Conservation (phyloP, 805 yeast genomes). For the Hanseniaspora nectarophila region DNA sequence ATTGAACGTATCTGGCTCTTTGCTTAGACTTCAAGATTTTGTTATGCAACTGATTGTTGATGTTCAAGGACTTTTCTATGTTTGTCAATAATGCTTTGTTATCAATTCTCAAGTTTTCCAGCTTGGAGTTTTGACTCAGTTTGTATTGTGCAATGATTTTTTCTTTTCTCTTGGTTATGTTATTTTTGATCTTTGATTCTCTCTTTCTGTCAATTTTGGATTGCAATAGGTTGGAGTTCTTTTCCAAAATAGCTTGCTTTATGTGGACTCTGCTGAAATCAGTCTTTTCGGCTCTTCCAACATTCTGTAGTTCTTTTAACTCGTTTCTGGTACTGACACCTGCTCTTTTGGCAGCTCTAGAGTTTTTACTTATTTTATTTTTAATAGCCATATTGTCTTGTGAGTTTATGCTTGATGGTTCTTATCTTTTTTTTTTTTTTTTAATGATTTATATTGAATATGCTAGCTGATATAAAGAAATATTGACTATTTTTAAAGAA, state of each 20-base stretch:
- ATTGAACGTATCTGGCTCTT: slow-evolving; percentile 51
- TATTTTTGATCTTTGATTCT: slow-evolving; percentile 13
- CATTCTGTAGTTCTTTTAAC: slow-evolving; percentile 37
- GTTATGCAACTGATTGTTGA: slow-evolving; percentile 45
- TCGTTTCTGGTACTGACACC: slow-evolving; percentile 21
- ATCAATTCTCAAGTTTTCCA: slow-evolving; percentile 27
- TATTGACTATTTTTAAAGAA: background rate
- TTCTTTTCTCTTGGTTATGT: slow-evolving; percentile 22
- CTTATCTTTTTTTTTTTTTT: too few relatives aligned
- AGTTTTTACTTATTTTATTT: slow-evolving; percentile 44
- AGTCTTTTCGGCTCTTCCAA: slow-evolving; percentile 50
- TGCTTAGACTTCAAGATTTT: slow-evolving; percentile 55
- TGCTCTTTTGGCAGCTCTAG: slow-evolving; percentile 70
- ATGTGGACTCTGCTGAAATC: slow-evolving; percentile 54
- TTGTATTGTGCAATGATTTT: slow-evolving; percentile 23
- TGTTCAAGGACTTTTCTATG: slow-evolving; percentile 38
- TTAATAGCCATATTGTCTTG: slow-evolving; percentile 19
- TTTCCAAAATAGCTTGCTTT: slow-evolving; percentile 44
- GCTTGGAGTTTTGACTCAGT: slow-evolving; percentile 14
- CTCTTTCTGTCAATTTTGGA: slow-evolving; percentile 40
- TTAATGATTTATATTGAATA: too few relatives aligned
- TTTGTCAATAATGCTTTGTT: slow-evolving; percentile 20
- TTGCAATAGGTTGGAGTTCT: slow-evolving; percentile 50
- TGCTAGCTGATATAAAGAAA: too few relatives aligned
- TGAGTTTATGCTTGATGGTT: too few relatives aligned